Evolutionary conservation across 148 eudicot genomes (phyloP), one percentile per base, ranked within the genome.

Genomic region (Camellia sinensis): DNA sequence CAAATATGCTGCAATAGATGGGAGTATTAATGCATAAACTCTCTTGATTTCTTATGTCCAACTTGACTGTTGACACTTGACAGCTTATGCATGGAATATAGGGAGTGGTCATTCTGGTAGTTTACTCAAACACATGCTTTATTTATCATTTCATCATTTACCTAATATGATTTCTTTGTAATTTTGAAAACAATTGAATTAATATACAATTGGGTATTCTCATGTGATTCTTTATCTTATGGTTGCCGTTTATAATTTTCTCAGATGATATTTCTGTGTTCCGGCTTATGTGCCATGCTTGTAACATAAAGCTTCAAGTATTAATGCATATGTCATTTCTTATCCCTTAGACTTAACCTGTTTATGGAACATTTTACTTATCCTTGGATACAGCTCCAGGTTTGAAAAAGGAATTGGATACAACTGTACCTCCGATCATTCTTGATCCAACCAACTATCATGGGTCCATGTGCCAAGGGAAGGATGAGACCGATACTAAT

Each of bases 401-500:
- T 79, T 80, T 87, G 73, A 77, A 85, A n/a, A 79, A 80, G 69
- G 90, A 90, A 80, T 83, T 97, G 74, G 90, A 88, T 82, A 63
- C 89, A 86, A 68, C 80, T 59, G 82, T 80, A 46, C 75, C 91
- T 29, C 87, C 96, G 5, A 71, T 90, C 74, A 63, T 75, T 75
- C 83, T 94, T 57, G 90, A 94, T 75, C 84, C 87, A 41, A 82
- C 82, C 81, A 85, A 87, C 71, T 89, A 89, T 85, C 82, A 76
- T 81, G 94, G 94, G 80, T 83, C 97, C 41, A 77, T 97, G 86
- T 88, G 79, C 69, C 87, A 83, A 86, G 96, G 93, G 78, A 91
- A 88, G 85, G 89, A 88, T 90, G 97, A 90, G 57, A 75, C 74
- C 50, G 97, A 91, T 75, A 80, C 80, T 79, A 80, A 97, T 86